These are phyloP conservation scores for Dendrobium catenatum DNA, from an alignment of 106 monocot species.

Conservation along the genomic window DNA sequence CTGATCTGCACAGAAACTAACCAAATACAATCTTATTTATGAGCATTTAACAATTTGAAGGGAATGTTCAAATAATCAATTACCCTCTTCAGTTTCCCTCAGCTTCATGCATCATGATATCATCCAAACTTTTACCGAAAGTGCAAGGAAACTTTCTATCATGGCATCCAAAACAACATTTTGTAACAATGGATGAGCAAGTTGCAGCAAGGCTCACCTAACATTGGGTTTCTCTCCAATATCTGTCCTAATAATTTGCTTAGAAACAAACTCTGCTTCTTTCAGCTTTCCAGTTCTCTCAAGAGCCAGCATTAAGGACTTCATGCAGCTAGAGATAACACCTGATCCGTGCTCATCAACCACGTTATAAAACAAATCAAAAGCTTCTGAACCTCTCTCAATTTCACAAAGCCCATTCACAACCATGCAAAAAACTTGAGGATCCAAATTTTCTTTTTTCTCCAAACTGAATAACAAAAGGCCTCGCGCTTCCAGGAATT, in stretches of 20 bases:
- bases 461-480: constrained; percentile 66
- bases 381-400: constrained; percentile 54
- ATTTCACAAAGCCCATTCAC: constrained; percentile 48
- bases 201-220: neutral
- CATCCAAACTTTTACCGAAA: neutral
- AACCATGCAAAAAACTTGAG: constrained; percentile 16
- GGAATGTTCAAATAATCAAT: neutral
- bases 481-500: constrained; percentile 54
- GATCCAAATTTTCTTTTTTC: constrained; percentile 28
- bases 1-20: no score
- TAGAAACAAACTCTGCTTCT: constrained; percentile 70
- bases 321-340: constrained; percentile 26
- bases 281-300: constrained; percentile 33
- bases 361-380: constrained; percentile 59
- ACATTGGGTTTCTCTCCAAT: neutral
- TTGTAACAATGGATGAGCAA: neutral
- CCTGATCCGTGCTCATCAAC: constrained; percentile 27
- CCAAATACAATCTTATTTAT: no score
- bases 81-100: neutral
- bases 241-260: constrained; percentile 30
- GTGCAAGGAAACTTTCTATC: neutral
- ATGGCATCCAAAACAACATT: neutral
- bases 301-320: constrained; percentile 38
- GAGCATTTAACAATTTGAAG: no score
- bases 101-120: neutral